Evolutionary conservation across 106 monocot species (phyloP), one percentile per base, ranked within the genome.

Genomic region (Hemerocallis citrina): DNA sequence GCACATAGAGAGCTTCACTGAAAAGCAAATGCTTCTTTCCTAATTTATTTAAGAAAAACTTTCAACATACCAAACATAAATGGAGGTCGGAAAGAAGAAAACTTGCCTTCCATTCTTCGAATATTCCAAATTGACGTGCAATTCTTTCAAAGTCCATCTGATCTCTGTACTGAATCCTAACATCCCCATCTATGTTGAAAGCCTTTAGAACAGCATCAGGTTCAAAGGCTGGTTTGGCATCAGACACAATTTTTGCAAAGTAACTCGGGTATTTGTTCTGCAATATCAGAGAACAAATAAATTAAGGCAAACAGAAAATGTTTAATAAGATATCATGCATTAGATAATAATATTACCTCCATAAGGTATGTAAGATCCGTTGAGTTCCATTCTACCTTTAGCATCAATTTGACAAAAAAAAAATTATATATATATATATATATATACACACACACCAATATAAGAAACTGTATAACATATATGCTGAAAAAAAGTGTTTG

Each of bases 41-140:
- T 17, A 2, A 40, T 34, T 0, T 32, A 25, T 13, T 12, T 2
- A 40, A 20, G 1, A 35, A n/a, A n/a, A n/a, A n/a, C n/a, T n/a
- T n/a, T n/a, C n/a, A n/a, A n/a, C n/a, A n/a, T n/a, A n/a, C n/a
- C 12, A 29, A 56, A 55, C 46, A 33, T 12, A 19, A 50, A 44
- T 55, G 56, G 28, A 59, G n/a, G n/a, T n/a, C n/a, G n/a, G 60
- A 9, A 45, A 38, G 34, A 41, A 0, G 21, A 52, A 50, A 66
- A 19, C 49, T 78, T 65, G 68, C 96, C 96, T 96, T 96, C 96
- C 96, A 96, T 75, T 96, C 96, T 82, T 91, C 84, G 75, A 96
- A 96, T 59, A 96, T 85, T 70, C 96, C 96, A 77, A 96, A 96
- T 46, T 88, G 81, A 6, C 91, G 71, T 55, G 96, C 96, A 70